A percentile compares a stretch with the other conserved stretches of the same genome.
phyloP scores from a whole-genome alignment of 2,329 filamentous ascomycete species.

The Ascochyta viciae-villosae region DNA sequence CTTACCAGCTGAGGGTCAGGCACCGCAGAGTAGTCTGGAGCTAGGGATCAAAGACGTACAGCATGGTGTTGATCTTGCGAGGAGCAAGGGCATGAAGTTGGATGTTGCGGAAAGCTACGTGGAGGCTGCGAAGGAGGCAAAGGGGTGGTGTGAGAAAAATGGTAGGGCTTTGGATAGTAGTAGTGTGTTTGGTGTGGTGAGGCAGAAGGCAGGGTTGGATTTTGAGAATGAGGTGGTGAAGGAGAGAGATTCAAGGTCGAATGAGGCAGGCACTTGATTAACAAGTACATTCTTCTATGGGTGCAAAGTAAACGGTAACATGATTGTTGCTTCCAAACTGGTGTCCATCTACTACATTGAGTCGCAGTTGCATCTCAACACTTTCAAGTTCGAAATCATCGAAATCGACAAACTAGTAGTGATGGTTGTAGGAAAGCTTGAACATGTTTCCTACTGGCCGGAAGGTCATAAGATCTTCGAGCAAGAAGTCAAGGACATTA shows the following conservation, averaged over 20 bases:
- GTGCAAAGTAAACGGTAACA: no score
- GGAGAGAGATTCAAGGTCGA: constrained; percentile 7
- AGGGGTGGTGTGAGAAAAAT: constrained; percentile 44
- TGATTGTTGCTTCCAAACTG: no score
- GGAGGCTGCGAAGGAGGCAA: constrained; percentile 54
- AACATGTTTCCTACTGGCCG: no score
- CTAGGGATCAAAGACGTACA: constrained; percentile 62
- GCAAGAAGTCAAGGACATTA: no score
- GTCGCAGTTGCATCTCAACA: no score
- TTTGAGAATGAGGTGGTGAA: constrained; percentile 54
- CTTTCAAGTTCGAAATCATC: no score
- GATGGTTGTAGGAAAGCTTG: no score
- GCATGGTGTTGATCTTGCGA: constrained; percentile 56
- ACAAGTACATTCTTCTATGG: no score
- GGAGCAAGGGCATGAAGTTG: constrained; percentile 49
- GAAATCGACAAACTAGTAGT: no score
- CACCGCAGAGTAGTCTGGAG: constrained; percentile 58
- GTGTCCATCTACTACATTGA: no score
- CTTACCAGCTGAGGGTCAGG: constrained; percentile 32
- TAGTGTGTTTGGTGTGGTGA: constrained; percentile 59
- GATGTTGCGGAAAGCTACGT: constrained; percentile 55
- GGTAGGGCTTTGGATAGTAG: constrained; percentile 57
- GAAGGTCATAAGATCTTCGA: no score
- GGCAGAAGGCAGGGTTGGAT: constrained; percentile 52
- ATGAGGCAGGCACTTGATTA: no score